Conservation (phyloP, 2,329 filamentous ascomycete genomes). For the Alternaria alternata region DNA sequence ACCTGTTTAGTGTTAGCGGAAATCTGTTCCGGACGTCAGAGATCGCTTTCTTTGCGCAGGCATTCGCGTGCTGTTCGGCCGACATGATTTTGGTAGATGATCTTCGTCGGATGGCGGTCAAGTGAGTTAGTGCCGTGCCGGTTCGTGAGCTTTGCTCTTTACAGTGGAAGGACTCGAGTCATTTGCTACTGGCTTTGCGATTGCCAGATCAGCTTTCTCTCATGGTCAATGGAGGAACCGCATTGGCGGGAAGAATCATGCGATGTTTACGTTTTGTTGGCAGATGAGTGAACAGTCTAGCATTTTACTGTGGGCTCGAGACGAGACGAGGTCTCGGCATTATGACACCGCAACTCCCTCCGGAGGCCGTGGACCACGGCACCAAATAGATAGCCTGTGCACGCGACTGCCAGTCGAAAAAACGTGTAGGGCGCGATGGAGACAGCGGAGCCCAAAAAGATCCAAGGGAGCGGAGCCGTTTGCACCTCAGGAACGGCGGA, state of each 20-base stretch:
- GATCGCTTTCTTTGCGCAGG: not conserved
- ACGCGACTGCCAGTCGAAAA: not conserved
- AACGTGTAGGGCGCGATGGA: constrained; percentile 1
- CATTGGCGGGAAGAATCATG: not conserved
- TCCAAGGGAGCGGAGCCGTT: constrained; percentile 10
- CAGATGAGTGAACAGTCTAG: not conserved
- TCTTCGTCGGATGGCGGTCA: not conserved
- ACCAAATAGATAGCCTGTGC: not conserved
- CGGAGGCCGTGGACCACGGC: not conserved
- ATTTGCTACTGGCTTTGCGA: not conserved
- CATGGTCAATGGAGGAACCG: not conserved
- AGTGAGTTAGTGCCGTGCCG: not conserved
- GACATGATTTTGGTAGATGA: not conserved
- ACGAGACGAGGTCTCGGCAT: constrained; percentile 1
- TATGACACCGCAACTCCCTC: not conserved
- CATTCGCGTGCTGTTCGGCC: not conserved
- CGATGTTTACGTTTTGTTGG: not conserved
- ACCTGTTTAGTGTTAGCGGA: constrained; percentile 7
- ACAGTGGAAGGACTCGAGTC: not conserved
- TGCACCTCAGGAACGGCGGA: constrained; percentile 9
- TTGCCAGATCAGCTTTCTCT: not conserved
- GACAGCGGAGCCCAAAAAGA: constrained; percentile 13
- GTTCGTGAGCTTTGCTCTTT: not conserved
- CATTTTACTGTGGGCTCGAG: not conserved
- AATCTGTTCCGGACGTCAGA: not conserved